Evolutionary conservation across 2,329 filamentous ascomycete species (phyloP).

Genomic region (Boeremia lycopersici): DNA sequence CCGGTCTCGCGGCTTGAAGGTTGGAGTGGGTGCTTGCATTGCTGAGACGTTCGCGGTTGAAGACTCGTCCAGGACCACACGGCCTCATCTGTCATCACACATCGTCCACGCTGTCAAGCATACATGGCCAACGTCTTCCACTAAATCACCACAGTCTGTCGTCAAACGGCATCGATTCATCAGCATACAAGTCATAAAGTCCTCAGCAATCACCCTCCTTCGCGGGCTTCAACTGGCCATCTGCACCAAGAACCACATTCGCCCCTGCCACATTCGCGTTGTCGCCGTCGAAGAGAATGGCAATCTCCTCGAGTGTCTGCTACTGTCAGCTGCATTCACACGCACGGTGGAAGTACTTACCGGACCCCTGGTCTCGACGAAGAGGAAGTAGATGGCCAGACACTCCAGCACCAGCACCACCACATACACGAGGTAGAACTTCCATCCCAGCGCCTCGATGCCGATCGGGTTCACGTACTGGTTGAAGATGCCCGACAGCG

Average conservation of each 20-base stretch:
- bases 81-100: too few relatives aligned
- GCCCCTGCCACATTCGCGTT: conserved; percentile 23
- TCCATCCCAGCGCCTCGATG: conserved; percentile 28
- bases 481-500: conserved; percentile 59
- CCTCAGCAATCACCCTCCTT: conserved; percentile 1
- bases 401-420: conserved; percentile 31
- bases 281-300: conserved; percentile 25
- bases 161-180: too few relatives aligned
- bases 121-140: too few relatives aligned
- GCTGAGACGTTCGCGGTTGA: too few relatives aligned
- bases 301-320: conserved; percentile 28
- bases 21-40: too few relatives aligned
- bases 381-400: conserved; percentile 31
- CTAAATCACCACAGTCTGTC: too few relatives aligned
- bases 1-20: too few relatives aligned
- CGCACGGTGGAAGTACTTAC: conserved; percentile 6
- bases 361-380: conserved; percentile 32
- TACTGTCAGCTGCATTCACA: not conserved
- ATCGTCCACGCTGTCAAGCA: too few relatives aligned
- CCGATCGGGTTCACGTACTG: conserved; percentile 61
- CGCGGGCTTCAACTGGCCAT: conserved; percentile 3
- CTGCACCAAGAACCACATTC: conserved; percentile 8
- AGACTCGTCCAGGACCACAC: too few relatives aligned
- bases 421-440: conserved; percentile 44
- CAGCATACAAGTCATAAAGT: too few relatives aligned